These are phyloP conservation scores for Rhodotorula sp. DNA, from an alignment of 1,284 basidiomycete genomes.

Conservation along the genomic window DNA sequence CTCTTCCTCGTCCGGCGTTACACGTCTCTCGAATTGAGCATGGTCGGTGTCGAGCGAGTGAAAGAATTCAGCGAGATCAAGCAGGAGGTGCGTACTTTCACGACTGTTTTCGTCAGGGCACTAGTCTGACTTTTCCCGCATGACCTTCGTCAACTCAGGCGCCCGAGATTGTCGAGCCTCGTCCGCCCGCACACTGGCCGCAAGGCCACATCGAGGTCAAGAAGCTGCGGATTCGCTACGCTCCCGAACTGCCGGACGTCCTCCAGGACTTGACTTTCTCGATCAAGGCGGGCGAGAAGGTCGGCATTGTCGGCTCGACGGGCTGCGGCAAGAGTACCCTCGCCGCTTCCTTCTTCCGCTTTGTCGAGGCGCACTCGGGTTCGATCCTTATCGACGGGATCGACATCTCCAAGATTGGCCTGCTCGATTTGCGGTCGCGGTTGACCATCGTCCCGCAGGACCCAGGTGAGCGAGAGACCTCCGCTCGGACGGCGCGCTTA, in stretches of 20 bases:
- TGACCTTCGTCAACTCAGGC: conserved; percentile 13
- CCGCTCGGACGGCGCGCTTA: too few relatives aligned
- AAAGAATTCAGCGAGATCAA: conserved; percentile 80
- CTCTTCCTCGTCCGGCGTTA: conserved; percentile 49
- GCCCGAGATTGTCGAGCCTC: conserved; percentile 58
- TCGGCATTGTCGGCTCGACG: conserved; percentile 67
- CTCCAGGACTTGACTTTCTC: conserved; percentile 65
- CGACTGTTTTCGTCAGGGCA: background rate
- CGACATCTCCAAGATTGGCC: conserved; percentile 79
- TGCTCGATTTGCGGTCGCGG: conserved; percentile 72
- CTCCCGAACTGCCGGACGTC: conserved; percentile 68
- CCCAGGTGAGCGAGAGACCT: conserved; percentile 52
- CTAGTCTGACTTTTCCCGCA: background rate
- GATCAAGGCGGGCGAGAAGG: conserved; percentile 68
- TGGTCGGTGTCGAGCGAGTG: conserved; percentile 90
- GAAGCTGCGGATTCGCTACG: conserved; percentile 66
- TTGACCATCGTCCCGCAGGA: conserved; percentile 86
- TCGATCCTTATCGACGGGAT: conserved; percentile 81
- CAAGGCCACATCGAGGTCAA: conserved; percentile 61
- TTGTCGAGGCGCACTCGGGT: conserved; percentile 82
- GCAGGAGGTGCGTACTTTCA: conserved; percentile 37
- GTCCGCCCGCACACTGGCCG: conserved; percentile 74
- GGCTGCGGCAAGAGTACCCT: conserved; percentile 85
- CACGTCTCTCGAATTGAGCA: conserved; percentile 71
- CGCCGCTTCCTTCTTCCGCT: conserved; percentile 90